A percentile compares a stretch with the other conserved stretches of the same genome.
phyloP scores from a whole-genome alignment of 2,329 filamentous ascomycete species.

The Colletotrichum neosansevieriae region DNA sequence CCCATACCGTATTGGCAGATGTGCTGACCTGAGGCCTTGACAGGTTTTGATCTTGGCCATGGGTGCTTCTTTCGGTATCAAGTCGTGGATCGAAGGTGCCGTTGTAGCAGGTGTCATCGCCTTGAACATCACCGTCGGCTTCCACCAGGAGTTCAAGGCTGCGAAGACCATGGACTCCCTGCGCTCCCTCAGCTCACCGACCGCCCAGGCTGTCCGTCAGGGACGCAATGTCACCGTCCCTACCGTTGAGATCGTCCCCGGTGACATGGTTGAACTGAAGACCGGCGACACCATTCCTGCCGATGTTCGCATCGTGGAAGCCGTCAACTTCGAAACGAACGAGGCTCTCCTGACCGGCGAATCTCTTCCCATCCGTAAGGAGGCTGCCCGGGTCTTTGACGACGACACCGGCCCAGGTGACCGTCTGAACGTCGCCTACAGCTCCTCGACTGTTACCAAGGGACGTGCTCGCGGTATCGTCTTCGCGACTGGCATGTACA shows the following conservation, averaged over 20 bases:
- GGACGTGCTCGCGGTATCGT: conserved; percentile 71
- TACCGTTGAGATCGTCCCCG: conserved; percentile 64
- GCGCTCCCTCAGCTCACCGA: conserved; percentile 57
- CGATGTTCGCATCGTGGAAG: conserved; percentile 67
- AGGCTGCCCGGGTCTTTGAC: conserved; percentile 56
- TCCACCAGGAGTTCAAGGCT: conserved; percentile 59
- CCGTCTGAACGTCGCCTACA: conserved; percentile 72
- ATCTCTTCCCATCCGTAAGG: conserved; percentile 70
- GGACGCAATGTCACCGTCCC: conserved; percentile 53
- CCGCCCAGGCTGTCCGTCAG: conserved; percentile 57
- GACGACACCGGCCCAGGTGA: conserved; percentile 64
- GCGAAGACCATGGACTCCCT: conserved; percentile 64
- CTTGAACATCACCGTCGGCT: conserved; percentile 68
- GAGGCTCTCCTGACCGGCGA: conserved; percentile 75
- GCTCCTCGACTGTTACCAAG: conserved; percentile 72
- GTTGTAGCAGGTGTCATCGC: conserved; percentile 69
- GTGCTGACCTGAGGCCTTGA: conserved; percentile 2
- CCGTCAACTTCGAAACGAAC: conserved; percentile 76
- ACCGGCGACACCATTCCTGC: conserved; percentile 73
- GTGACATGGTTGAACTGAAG: conserved; percentile 67
- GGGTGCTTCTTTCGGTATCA: conserved; percentile 68
- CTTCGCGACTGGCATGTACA: conserved; percentile 71
- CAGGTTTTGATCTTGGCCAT: conserved; percentile 68
- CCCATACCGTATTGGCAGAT: no score
- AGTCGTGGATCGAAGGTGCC: conserved; percentile 71